A percentile compares a stretch with the other conserved stretches of the same genome.
These are phyloP conservation scores for Adansonia digitata DNA, from an alignment of 345 rosid species.

Conservation along the genomic window DNA sequence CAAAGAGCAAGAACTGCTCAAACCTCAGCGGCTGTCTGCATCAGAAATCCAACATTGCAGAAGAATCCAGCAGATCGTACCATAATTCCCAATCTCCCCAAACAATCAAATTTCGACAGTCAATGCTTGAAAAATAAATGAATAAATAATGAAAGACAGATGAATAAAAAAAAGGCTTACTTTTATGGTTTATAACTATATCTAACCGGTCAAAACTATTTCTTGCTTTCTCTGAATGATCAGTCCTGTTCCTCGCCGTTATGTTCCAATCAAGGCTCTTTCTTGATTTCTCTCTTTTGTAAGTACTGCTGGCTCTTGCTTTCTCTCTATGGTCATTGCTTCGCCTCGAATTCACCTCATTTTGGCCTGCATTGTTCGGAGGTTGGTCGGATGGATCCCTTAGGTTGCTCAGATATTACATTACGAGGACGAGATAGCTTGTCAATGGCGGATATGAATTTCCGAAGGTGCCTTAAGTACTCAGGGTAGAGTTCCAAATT, in stretches of 20 bases:
- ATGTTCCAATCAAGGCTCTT: constrained; percentile 43
- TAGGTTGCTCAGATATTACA: constrained; percentile 18
- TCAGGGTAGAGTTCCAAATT: constrained; percentile 72
- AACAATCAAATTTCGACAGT: neutral
- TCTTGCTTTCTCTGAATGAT: constrained; percentile 55
- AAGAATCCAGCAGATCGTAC: neutral
- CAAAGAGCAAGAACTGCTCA: neutral
- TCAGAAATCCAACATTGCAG: neutral
- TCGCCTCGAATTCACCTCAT: constrained; percentile 25
- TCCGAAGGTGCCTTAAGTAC: constrained; percentile 63
- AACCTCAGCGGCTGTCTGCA: neutral
- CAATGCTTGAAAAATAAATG: too few species aligned
- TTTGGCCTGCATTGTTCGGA: constrained; percentile 6
- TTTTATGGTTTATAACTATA: neutral
- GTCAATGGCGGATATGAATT: constrained; percentile 67
- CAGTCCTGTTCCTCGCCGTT: constrained; percentile 56
- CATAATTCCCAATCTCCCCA: neutral
- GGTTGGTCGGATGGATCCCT: constrained; percentile 23
- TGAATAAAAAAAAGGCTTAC: neutral
- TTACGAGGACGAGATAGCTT: constrained; percentile 35
- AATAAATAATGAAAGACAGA: neutral
- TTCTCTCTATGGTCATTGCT: constrained; percentile 33
- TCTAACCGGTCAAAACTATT: constrained; percentile 76
- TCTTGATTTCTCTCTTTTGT: constrained; percentile 44
- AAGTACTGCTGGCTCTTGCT: too few species aligned